These are phyloP conservation scores for Lojkania enalia DNA, from an alignment of 2,329 filamentous ascomycete species.

Conservation along the genomic window DNA sequence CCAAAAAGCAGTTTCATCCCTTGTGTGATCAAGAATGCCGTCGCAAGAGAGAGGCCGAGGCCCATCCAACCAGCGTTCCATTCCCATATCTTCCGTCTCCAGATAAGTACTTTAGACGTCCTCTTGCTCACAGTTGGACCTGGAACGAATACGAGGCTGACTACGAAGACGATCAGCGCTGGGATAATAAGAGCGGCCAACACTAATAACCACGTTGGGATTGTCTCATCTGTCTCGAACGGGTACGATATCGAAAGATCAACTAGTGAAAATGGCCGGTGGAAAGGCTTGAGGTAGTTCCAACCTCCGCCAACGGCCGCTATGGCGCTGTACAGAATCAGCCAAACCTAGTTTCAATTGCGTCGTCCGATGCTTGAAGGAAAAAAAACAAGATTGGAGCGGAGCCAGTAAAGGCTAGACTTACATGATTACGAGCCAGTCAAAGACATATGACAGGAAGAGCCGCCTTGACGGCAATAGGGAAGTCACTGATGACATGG, in stretches of 20 bases:
- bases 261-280: slow-evolving; percentile 70
- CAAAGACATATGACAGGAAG: slow-evolving; percentile 68
- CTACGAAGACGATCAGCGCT: slow-evolving; percentile 66
- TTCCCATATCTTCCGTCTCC: slow-evolving; percentile 88
- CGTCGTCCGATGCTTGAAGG: too few relatives aligned
- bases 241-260: slow-evolving; percentile 83
- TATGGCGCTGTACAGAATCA: slow-evolving; percentile 50
- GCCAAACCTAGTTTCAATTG: slow-evolving; percentile 7
- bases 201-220: slow-evolving; percentile 67
- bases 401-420: too few relatives aligned
- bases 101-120: slow-evolving; percentile 67
- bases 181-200: slow-evolving; percentile 68
- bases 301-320: slow-evolving; percentile 64
- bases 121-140: slow-evolving; percentile 67
- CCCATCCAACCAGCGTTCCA: slow-evolving; percentile 85
- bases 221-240: slow-evolving; percentile 69
- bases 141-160: slow-evolving; percentile 71
- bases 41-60: slow-evolving; percentile 70
- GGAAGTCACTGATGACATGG: slow-evolving; percentile 30
- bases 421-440: slow-evolving; percentile 72
- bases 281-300: slow-evolving; percentile 64
- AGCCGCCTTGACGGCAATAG: slow-evolving; percentile 55
- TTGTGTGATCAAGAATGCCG: slow-evolving; percentile 78
- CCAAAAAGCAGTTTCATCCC: slow-evolving; percentile 78
- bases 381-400: too few relatives aligned